phyloP scores from a whole-genome alignment of 2,329 filamentous ascomycete genomes.

The Aspergillus pseudoterreus region DNA sequence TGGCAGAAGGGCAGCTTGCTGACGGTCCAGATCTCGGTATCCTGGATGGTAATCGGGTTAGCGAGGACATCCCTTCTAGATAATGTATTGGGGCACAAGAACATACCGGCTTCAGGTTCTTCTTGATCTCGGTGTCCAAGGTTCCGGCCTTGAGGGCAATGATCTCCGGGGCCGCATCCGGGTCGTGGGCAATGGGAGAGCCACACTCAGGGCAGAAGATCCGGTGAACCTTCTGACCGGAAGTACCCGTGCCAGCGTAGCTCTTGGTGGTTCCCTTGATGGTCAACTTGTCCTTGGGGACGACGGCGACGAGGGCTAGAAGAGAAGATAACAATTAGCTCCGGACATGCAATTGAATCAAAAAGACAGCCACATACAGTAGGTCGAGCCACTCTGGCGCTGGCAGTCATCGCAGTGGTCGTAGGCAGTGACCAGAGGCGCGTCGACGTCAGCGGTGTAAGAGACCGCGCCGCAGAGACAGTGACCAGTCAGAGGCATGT shows the following conservation, averaged over 20 bases:
- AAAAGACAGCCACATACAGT: constrained; percentile 40
- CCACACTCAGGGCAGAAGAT: constrained; percentile 68
- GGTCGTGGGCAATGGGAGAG: constrained; percentile 67
- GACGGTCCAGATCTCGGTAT: constrained; percentile 67
- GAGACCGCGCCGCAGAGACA: constrained; percentile 69
- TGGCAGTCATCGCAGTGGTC: constrained; percentile 73
- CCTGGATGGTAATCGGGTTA: constrained; percentile 15
- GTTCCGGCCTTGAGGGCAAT: constrained; percentile 67
- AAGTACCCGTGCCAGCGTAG: constrained; percentile 57
- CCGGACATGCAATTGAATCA: neutral
- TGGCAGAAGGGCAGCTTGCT: constrained; percentile 68
- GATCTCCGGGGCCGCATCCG: constrained; percentile 65
- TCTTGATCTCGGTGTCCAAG: constrained; percentile 62
- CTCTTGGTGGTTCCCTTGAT: constrained; percentile 64
- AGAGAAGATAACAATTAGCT: neutral
- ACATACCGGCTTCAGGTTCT: constrained; percentile 58
- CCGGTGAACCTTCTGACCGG: constrained; percentile 62
- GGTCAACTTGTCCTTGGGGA: constrained; percentile 63
- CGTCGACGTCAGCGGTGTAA: constrained; percentile 56
- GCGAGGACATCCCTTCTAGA: neutral
- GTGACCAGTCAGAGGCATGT: constrained; percentile 65
- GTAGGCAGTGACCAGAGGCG: constrained; percentile 51
- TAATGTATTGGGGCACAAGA: neutral
- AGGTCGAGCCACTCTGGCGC: constrained; percentile 65
- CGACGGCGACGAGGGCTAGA: constrained; percentile 60